These are phyloP conservation scores for Globisporangium okanoganense DNA, from an alignment of 352 stramenopile genomes.

Conservation along the genomic window DNA sequence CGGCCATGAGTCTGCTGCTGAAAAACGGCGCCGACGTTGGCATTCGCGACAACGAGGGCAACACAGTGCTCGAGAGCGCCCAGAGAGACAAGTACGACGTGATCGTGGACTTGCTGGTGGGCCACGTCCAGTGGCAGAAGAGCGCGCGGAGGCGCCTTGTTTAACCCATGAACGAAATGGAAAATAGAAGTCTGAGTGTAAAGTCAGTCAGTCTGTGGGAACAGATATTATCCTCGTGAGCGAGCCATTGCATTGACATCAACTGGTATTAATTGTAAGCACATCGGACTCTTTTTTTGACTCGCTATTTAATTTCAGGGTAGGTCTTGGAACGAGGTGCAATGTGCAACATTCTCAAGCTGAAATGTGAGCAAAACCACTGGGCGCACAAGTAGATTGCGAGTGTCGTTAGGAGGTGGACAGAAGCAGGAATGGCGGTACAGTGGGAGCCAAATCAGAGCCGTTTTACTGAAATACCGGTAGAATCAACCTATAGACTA, in stretches of 20 bases:
- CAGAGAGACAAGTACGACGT: background rate
- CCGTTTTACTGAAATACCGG: no score
- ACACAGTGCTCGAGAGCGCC: background rate
- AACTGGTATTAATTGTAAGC: background rate
- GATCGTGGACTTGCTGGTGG: background rate
- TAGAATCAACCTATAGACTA: no score
- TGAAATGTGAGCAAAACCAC: no score
- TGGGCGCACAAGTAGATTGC: no score
- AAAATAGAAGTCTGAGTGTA: background rate
- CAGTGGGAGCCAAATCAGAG: no score
- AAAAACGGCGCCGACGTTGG: background rate
- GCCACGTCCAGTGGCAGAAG: background rate
- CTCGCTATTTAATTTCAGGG: no score
- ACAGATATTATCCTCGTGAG: background rate
- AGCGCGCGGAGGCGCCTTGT: background rate
- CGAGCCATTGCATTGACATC: background rate
- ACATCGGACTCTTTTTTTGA: no score
- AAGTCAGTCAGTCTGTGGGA: background rate
- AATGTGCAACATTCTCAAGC: no score
- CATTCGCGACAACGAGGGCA: background rate
- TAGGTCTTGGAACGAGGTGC: no score
- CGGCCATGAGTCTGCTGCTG: conserved; percentile 1
- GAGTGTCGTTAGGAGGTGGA: no score
- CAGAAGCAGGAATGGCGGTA: no score
- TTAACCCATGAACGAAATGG: background rate